A percentile compares a stretch with the other conserved stretches of the same genome.
These are phyloP conservation scores for Cladosporium colombiae DNA, from an alignment of 2,329 filamentous ascomycete genomes.

Conservation along the genomic window DNA sequence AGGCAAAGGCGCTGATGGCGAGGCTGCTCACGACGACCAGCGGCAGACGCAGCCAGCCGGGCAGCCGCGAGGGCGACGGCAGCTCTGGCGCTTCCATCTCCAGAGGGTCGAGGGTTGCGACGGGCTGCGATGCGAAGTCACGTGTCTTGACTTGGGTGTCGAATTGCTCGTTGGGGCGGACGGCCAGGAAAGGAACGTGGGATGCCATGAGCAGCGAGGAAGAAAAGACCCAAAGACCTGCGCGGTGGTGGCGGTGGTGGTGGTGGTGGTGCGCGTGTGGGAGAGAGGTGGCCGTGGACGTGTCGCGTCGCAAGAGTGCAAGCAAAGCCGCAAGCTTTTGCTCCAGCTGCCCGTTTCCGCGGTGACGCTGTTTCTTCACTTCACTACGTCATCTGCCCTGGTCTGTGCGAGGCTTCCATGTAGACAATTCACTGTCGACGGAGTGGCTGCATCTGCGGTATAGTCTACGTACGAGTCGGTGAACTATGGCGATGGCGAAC, in stretches of 20 bases:
- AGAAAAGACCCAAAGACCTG: too few species aligned
- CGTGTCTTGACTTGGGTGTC: conserved; percentile 25
- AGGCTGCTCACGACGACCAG: conserved; percentile 57
- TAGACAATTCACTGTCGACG: not conserved
- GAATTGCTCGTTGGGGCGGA: conserved; percentile 34
- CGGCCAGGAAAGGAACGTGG: conserved; percentile 34
- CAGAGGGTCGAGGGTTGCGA: conserved; percentile 19
- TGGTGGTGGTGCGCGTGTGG: not conserved
- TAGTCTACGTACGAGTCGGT: not conserved
- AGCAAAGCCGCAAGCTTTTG: not conserved
- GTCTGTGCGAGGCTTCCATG: not conserved
- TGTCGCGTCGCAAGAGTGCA: not conserved
- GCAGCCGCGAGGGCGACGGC: conserved; percentile 35
- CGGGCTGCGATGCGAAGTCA: conserved; percentile 22
- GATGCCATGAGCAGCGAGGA: conserved; percentile 26
- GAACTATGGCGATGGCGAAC: not conserved
- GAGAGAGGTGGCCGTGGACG: not conserved
- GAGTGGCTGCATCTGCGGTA: not conserved
- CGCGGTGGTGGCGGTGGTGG: too few species aligned
- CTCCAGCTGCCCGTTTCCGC: not conserved
- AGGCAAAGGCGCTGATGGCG: conserved; percentile 63
- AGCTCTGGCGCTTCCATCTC: conserved; percentile 5
- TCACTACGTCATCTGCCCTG: not conserved
- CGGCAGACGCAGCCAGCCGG: conserved; percentile 41
- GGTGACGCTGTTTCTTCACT: conserved; percentile 2